phyloP scores from a whole-genome alignment of 2,329 filamentous ascomycete species.

The Fusarium verticillioides region DNA sequence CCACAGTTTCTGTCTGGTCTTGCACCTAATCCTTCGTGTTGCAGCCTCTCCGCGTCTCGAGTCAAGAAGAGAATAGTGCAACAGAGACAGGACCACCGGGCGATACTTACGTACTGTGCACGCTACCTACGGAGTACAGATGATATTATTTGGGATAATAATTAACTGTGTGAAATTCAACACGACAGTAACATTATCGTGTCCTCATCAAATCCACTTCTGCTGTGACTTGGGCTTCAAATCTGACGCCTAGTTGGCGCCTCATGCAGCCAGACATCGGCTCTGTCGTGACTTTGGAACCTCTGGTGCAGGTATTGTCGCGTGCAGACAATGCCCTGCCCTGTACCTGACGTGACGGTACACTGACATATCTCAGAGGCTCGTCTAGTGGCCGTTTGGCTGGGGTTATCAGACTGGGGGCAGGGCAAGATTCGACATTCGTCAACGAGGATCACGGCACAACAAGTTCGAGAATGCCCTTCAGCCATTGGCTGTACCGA shows the following conservation, averaged over 20 bases:
- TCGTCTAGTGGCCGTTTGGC: slow-evolving; percentile 44
- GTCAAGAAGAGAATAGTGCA: slow-evolving; percentile 9
- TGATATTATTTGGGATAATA: background rate
- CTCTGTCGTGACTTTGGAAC: slow-evolving; percentile 27
- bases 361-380: slow-evolving; percentile 26
- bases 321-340: slow-evolving; percentile 25
- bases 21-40: slow-evolving; percentile 15
- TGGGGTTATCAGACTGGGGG: slow-evolving; percentile 21
- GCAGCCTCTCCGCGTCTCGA: slow-evolving; percentile 23
- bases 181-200: slow-evolving; percentile 16
- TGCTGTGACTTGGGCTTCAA: slow-evolving; percentile 17
- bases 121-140: background rate
- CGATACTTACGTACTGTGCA: background rate
- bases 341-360: slow-evolving; percentile 37
- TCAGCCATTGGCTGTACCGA: slow-evolving; percentile 24
- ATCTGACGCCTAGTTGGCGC: slow-evolving; percentile 24
- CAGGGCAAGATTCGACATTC: slow-evolving; percentile 32
- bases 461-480: slow-evolving; percentile 24
- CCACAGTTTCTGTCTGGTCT: slow-evolving; percentile 23
- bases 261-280: slow-evolving; percentile 41
- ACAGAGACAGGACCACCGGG: background rate
- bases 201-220: slow-evolving; percentile 23
- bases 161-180: slow-evolving; percentile 2
- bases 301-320: slow-evolving; percentile 35
- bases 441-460: slow-evolving; percentile 28